These are phyloP conservation scores for Domatiomyces catenatus DNA, from an alignment of 2,329 filamentous ascomycete species.

Conservation along the genomic window DNA sequence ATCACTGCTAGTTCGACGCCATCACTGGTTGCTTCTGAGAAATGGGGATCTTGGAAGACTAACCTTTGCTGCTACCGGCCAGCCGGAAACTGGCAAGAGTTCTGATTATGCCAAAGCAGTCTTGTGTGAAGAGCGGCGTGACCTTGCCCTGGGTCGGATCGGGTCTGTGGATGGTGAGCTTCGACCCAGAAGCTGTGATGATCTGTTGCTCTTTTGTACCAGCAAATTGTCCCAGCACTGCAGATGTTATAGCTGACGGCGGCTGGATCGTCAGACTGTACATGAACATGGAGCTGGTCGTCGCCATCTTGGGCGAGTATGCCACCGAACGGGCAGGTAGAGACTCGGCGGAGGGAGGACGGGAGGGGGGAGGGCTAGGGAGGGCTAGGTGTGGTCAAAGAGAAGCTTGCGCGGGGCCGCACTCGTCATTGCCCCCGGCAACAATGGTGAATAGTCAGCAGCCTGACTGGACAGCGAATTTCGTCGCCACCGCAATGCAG, in stretches of 20 bases:
- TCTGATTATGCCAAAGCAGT: conserved; percentile 92
- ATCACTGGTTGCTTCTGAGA: neutral
- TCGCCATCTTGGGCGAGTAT: conserved; percentile 55
- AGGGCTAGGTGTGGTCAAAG: neutral
- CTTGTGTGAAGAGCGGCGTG: conserved; percentile 70
- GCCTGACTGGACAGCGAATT: neutral
- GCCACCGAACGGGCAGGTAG: neutral
- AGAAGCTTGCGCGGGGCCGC: neutral
- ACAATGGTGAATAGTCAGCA: neutral
- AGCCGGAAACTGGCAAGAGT: conserved; percentile 77
- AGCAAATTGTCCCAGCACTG: conserved; percentile 85
- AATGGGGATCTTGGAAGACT: neutral
- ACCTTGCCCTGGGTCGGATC: conserved; percentile 77
- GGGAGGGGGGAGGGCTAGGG: neutral
- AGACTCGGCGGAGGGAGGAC: neutral
- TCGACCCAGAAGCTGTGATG: conserved; percentile 79
- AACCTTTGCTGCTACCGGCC: conserved; percentile 92
- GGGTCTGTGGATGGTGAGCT: conserved; percentile 72
- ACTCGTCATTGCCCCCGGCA: neutral
- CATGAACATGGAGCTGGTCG: conserved; percentile 95
- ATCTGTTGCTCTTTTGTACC: conserved; percentile 97
- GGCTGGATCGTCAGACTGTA: conserved; percentile 94
- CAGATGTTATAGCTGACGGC: conserved; percentile 75
- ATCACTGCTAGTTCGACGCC: neutral
- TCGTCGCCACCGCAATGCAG: neutral